These are phyloP conservation scores for Berkeleyomyces basicola DNA, from an alignment of 2,329 filamentous ascomycete species.

Conservation along the genomic window DNA sequence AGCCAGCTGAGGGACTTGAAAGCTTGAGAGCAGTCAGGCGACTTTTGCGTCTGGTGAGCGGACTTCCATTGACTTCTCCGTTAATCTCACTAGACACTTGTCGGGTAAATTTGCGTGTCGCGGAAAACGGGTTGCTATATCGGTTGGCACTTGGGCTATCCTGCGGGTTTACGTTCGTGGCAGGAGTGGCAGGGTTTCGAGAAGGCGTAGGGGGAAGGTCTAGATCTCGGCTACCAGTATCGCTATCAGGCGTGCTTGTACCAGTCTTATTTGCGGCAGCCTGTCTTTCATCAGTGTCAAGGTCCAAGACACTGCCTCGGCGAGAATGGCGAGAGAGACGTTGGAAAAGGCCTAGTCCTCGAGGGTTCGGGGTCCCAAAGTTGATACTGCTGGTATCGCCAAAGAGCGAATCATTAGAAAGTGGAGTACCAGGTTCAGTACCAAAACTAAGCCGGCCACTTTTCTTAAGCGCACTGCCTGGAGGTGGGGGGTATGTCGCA, in stretches of 20 bases:
- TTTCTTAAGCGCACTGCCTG: slow-evolving; percentile 46
- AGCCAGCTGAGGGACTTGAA: slow-evolving; percentile 5
- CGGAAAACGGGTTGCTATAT: slow-evolving; percentile 26
- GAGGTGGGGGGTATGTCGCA: slow-evolving; percentile 44
- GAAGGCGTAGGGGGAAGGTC: slow-evolving; percentile 91
- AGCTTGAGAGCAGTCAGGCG: slow-evolving; percentile 10
- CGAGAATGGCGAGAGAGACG: slow-evolving; percentile 33
- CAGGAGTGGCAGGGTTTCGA: slow-evolving; percentile 41
- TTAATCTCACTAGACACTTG: slow-evolving; percentile 17
- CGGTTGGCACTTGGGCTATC: slow-evolving; percentile 34
- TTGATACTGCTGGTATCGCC: slow-evolving; percentile 22
- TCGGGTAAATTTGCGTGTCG: slow-evolving; percentile 20
- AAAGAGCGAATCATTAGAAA: slow-evolving; percentile 41
- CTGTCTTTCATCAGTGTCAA: slow-evolving; percentile 60
- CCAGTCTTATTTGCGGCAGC: slow-evolving; percentile 16
- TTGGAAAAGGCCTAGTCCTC: slow-evolving; percentile 50
- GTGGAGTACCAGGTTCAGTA: slow-evolving; percentile 62
- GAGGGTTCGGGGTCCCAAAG: slow-evolving; percentile 36
- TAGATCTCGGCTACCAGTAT: slow-evolving; percentile 19
- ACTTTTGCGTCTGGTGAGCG: slow-evolving; percentile 8
- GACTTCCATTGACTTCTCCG: slow-evolving; percentile 1
- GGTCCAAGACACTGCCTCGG: slow-evolving; percentile 58
- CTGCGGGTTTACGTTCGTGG: slow-evolving; percentile 23
- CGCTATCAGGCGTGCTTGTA: slow-evolving; percentile 1
- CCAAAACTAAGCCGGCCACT: slow-evolving; percentile 54